Evolutionary conservation across 2,329 filamentous ascomycete genomes (phyloP), one percentile per base, ranked within the genome.

Genomic region (Trichoderma cornu-damae): DNA sequence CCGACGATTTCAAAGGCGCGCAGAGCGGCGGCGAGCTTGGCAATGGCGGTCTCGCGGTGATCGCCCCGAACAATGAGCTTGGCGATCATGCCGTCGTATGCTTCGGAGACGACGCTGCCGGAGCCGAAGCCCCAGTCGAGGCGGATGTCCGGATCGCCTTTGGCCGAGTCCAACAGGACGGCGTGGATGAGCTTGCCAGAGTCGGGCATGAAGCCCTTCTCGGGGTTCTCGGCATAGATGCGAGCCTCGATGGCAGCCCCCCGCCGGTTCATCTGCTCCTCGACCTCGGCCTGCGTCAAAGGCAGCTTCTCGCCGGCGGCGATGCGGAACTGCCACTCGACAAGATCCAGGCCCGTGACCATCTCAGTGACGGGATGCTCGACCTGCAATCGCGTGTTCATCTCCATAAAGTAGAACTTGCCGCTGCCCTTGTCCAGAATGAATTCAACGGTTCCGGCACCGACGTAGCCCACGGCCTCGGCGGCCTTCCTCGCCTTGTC

Each of bases 81-180:
- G 43, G 94, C 90, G 64, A 99, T 96, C 94, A 99, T 99, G 26
- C 94, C 94, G 65, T 99, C 94, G 72, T 99, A 99, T 55, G 94
- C 89, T 59, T 93, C 90, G 0, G 92, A 95, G 2, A 99, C 89
- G 61, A 90, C 90, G 69, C 96, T 93, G 24, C 94, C 94, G 64
- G 91, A 81, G 26, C 92, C 83, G 70, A 97, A 97, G 1, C 94
- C 94, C 44, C 92, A 91, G 67, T 99, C 94, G 62, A 99, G 91
- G 38, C 94, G 86, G 30, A 97, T 82, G 61, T 91, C 88, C 1
- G 87, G 80, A 35, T 84, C 81, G 5, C 81, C 75, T 48, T 76
- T 70, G 32, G 82, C 80, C 1, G 81, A 75, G 26, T 76, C 72
- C 0, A 93, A 92, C 1, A 89, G 91, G 32, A 83, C 81, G 9